A percentile compares a stretch with the other conserved stretches of the same genome.
Evolutionary conservation across 352 stramenopile species (phyloP).

Genomic region (Hyaloperonospora arabidopsidis): DNA sequence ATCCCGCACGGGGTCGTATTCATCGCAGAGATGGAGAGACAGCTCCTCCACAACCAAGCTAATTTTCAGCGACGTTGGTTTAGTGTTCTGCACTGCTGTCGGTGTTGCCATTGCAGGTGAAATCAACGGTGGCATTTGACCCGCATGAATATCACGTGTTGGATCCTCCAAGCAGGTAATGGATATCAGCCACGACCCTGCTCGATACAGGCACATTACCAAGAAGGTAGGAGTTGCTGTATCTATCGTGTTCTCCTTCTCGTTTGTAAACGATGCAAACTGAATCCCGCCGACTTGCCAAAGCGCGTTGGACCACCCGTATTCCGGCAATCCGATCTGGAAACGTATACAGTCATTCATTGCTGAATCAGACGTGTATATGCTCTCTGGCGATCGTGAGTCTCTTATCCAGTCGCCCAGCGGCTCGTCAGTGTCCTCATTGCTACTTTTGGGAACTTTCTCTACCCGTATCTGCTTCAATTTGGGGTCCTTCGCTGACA

Average conservation of each 20-base stretch:
- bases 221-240: constrained; percentile 41
- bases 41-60: constrained; percentile 34
- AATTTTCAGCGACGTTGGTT: constrained; percentile 30
- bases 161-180: constrained; percentile 61
- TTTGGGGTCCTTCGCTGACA: constrained; percentile 11
- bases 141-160: constrained; percentile 11
- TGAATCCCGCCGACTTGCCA: constrained; percentile 81
- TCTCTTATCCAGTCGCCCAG: constrained; percentile 35
- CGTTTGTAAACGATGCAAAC: constrained; percentile 51
- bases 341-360: constrained; percentile 38
- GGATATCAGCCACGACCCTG: constrained; percentile 62
- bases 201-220: constrained; percentile 56
- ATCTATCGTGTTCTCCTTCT: constrained; percentile 7
- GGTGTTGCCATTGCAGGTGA: constrained; percentile 15
- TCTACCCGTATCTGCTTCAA: constrained; percentile 2
- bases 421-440: constrained; percentile 5
- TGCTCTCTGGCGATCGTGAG: constrained; percentile 14
- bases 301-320: constrained; percentile 70
- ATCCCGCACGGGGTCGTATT: constrained; percentile 37
- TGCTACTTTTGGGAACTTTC: neutral
- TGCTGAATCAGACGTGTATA: neutral
- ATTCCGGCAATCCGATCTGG: constrained; percentile 49
- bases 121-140: constrained; percentile 9
- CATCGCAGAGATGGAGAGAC: constrained; percentile 58
- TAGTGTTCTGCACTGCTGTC: constrained; percentile 4